Base-by-base conservation (phyloP, 106 monocot species). In the Amphibolis antarctica region DNA sequence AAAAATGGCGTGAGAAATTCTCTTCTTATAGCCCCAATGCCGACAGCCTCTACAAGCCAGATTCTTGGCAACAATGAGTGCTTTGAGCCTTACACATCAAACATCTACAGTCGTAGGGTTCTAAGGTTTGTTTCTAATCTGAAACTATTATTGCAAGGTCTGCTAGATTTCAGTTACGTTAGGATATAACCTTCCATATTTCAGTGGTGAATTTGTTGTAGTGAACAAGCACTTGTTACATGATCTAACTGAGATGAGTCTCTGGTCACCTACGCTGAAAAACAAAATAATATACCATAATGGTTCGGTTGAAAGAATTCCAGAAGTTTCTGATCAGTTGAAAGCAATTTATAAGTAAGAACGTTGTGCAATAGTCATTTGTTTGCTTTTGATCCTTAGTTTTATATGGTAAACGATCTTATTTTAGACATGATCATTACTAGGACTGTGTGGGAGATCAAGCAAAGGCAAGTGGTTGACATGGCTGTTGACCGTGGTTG, bases 1-100 rank as follows among this genome's bases (percentile, higher is more conserved):
- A 74, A 68, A 60, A 77, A 84, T 70, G 96, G 86, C 20, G 69
- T 87, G 13, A 81, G 96, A 60, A 96, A 96, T 68, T 96, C 89
- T 11, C 96, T 96, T 74, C 86, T 96, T 48, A 68, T 96, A 66
- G 96, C 96, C 55, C 90, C 96, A 4, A 90, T 96, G 96, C 96
- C 96, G 1, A 96, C 96, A 62, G 90, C 96, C 61, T 96, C 96
- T 62, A 96, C 96, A 4, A 96, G 96, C 59, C 96, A 96, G 60
- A 96, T 96, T 64, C 86, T 96, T 25, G 96, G 96, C 9, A 96
- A 96, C 68, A 92, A 92, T 53, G 92, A 92, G 59, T 92, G 92
- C 28, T 92, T 92, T 58, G 88, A 92, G 68, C 92, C 92, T 14
- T 88, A 92, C 65, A 92, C 92, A 19, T 88, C 93, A 3, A 93